Evolutionary conservation across 805 yeast species (phyloP).

Genomic region (Candida maltosa): DNA sequence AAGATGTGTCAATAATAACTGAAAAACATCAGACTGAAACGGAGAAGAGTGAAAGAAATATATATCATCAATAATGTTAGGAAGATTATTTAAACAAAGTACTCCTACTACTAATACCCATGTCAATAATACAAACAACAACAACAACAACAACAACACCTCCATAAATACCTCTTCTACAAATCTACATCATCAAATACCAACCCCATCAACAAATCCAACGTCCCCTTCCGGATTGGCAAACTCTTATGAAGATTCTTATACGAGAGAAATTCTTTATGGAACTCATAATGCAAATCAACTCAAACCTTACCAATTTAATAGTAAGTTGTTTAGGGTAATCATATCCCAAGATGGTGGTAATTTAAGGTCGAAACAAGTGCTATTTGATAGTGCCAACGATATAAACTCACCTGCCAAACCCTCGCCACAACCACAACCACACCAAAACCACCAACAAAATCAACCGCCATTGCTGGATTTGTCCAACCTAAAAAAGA

Average conservation of each 20-base stretch:
- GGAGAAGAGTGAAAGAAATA: too few relatives aligned
- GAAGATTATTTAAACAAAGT: slow-evolving; percentile 33
- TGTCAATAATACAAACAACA: slow-evolving; percentile 3
- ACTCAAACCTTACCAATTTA: slow-evolving; percentile 23
- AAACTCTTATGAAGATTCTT: slow-evolving; percentile 40
- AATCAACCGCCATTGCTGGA: neutral
- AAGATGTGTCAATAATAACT: too few relatives aligned
- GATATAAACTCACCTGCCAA: slow-evolving; percentile 1
- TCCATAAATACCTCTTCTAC: neutral
- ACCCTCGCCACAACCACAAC: neutral
- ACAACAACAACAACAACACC: slow-evolving; percentile 5
- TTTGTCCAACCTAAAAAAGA: slow-evolving; percentile 4
- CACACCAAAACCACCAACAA: slow-evolving; percentile 1
- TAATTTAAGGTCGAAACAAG: slow-evolving; percentile 42
- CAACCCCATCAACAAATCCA: neutral
- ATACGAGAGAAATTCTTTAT: slow-evolving; percentile 45
- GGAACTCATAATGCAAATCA: slow-evolving; percentile 33
- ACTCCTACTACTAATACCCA: slow-evolving; percentile 3
- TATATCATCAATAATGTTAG: slow-evolving; percentile 27
- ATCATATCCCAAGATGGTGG: slow-evolving; percentile 53
- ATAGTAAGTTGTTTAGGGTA: slow-evolving; percentile 35
- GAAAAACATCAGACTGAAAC: too few relatives aligned
- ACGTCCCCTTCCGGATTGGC: neutral
- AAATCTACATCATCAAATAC: slow-evolving; percentile 2
- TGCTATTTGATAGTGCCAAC: slow-evolving; percentile 41